A percentile compares a stretch with the other conserved stretches of the same genome.
These are phyloP conservation scores for Apiospora hydei DNA, from an alignment of 2,329 filamentous ascomycete species.

Conservation along the genomic window DNA sequence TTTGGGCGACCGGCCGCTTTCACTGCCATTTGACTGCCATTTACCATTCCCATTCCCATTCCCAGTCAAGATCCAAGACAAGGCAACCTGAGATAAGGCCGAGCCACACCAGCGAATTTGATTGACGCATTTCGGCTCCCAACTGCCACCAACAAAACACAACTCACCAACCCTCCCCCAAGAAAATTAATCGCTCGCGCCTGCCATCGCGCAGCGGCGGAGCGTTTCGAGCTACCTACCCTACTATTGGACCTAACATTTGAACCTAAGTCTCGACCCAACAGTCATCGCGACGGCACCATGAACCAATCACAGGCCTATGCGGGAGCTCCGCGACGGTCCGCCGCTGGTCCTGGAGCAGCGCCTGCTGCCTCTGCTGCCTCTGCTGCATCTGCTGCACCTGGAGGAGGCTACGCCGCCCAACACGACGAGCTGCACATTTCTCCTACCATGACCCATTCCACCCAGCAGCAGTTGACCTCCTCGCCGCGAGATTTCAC, in stretches of 20 bases:
- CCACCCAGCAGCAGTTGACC: slow-evolving; percentile 43
- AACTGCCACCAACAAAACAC: background rate
- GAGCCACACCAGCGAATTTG: background rate
- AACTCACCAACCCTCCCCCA: background rate
- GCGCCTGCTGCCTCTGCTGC: background rate
- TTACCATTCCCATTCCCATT: background rate
- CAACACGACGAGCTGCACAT: slow-evolving; percentile 64
- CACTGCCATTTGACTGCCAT: background rate
- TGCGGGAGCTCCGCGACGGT: slow-evolving; percentile 45
- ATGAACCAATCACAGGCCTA: slow-evolving; percentile 50
- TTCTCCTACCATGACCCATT: slow-evolving; percentile 53
- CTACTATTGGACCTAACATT: slow-evolving; percentile 16
- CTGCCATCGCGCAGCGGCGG: slow-evolving; percentile 20
- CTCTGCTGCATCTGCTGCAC: background rate
- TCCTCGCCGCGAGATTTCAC: background rate
- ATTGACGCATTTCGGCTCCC: background rate
- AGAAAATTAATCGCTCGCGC: slow-evolving; percentile 12
- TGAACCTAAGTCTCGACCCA: background rate
- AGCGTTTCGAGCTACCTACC: background rate
- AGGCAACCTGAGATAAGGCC: background rate
- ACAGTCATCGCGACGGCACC: slow-evolving; percentile 23
- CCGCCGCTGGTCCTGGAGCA: slow-evolving; percentile 10
- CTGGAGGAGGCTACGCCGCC: slow-evolving; percentile 32
- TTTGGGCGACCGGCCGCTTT: background rate
- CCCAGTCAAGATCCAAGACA: background rate